Percentiles rank a stretch among this genome's conserved stretches.
These are phyloP conservation scores for Adiantum capillusveneris DNA, from an alignment of 75 land plant genomes.

Conservation along the genomic window DNA sequence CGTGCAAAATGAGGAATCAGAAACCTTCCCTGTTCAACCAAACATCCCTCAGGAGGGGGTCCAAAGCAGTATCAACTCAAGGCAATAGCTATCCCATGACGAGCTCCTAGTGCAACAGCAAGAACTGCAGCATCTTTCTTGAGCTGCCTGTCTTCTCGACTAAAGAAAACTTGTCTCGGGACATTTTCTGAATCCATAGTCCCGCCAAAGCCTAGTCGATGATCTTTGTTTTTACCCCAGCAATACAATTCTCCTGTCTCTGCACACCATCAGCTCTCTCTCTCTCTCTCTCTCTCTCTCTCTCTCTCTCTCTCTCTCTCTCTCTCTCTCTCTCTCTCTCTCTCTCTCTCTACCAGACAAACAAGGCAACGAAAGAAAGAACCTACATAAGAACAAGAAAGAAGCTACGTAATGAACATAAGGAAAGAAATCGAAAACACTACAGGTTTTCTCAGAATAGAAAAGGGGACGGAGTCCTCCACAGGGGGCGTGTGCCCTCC, in stretches of 20 bases:
- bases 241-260: constrained; percentile 6
- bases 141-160: too few species aligned
- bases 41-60: too few species aligned
- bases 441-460: too few species aligned
- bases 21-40: too few species aligned
- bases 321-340: constrained; percentile 10
- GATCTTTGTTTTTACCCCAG: constrained; percentile 9
- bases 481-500: too few species aligned
- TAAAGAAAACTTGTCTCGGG: neutral
- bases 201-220: constrained; percentile 1
- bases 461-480: too few species aligned
- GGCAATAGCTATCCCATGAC: neutral
- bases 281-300: neutral
- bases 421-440: too few species aligned
- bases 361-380: neutral
- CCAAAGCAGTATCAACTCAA: too few species aligned
- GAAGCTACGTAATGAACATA: too few species aligned
- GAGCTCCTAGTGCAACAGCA: neutral
- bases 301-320: constrained; percentile 9
- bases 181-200: neutral
- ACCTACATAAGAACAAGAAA: neutral
- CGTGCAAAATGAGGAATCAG: too few species aligned
- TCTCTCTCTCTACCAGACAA: constrained; percentile 7
- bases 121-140: neutral
- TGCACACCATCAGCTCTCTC: neutral